Percentiles rank a stretch among this genome's conserved stretches.
Evolutionary conservation across 2,329 filamentous ascomycete species (phyloP).

Genomic region (Fonsecaea pugnacius): DNA sequence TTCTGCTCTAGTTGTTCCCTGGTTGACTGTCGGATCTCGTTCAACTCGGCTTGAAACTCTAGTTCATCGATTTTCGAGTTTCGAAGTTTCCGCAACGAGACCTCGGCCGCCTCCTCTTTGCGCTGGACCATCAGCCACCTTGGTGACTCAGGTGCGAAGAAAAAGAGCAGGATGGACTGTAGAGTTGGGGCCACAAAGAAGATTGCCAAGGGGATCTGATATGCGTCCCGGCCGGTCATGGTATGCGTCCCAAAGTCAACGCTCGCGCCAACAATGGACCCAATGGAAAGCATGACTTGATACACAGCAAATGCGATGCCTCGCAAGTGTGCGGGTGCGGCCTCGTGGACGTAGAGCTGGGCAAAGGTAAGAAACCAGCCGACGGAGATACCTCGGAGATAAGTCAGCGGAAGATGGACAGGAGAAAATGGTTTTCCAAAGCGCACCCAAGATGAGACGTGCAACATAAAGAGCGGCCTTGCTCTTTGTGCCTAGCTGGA

Average conservation of each 20-base stretch:
- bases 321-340: constrained; percentile 53
- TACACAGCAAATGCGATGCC: constrained; percentile 55
- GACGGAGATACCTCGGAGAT: constrained; percentile 43
- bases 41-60: constrained; percentile 32
- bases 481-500: constrained; percentile 52
- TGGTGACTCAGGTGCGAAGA: constrained; percentile 34
- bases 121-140: constrained; percentile 34
- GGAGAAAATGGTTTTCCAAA: background rate
- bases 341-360: constrained; percentile 56
- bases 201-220: constrained; percentile 34
- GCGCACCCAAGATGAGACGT: constrained; percentile 48
- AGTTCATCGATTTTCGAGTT: constrained; percentile 29
- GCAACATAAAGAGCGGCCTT: constrained; percentile 53
- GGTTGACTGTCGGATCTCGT: constrained; percentile 34
- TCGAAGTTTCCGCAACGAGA: constrained; percentile 26
- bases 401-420: constrained; percentile 7
- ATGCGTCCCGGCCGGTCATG: constrained; percentile 20
- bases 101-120: constrained; percentile 27
- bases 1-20: constrained; percentile 29
- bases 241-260: constrained; percentile 34
- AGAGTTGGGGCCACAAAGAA: constrained; percentile 33
- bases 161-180: constrained; percentile 29
- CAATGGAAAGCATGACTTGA: constrained; percentile 28
- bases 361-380: constrained; percentile 54
- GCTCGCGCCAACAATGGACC: constrained; percentile 29